Evolutionary conservation across 352 stramenopile species (phyloP).

Genomic region (Achlya hypogyna): DNA sequence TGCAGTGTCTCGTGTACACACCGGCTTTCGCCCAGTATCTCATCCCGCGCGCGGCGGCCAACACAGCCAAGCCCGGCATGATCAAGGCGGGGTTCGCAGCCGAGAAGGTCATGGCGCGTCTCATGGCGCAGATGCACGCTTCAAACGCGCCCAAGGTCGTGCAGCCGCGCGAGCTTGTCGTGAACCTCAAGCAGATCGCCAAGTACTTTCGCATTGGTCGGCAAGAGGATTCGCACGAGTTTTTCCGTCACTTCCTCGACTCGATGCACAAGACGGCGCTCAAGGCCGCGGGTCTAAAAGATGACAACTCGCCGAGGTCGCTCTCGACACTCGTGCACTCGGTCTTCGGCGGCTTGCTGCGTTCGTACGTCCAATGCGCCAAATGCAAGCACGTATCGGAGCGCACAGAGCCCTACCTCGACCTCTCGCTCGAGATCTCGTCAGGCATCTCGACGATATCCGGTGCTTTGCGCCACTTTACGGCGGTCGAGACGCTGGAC

Average conservation of each 20-base stretch:
- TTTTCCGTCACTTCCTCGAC: slow-evolving; percentile 83
- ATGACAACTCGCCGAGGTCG: slow-evolving; percentile 42
- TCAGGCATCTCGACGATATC: slow-evolving; percentile 64
- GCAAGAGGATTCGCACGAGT: slow-evolving; percentile 89
- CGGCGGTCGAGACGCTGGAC: slow-evolving; percentile 72
- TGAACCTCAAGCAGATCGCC: slow-evolving; percentile 77
- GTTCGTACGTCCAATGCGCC: slow-evolving; percentile 75
- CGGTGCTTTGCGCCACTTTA: slow-evolving; percentile 74
- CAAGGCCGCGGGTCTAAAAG: slow-evolving; percentile 60
- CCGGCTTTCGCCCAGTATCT: slow-evolving; percentile 81
- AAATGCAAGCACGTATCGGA: slow-evolving; percentile 77
- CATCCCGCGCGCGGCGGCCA: slow-evolving; percentile 47
- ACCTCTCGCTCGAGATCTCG: slow-evolving; percentile 83
- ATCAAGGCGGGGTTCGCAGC: slow-evolving; percentile 39
- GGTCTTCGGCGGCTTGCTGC: slow-evolving; percentile 77
- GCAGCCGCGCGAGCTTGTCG: slow-evolving; percentile 71
- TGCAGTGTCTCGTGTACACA: slow-evolving; percentile 85
- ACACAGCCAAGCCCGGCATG: slow-evolving; percentile 25
- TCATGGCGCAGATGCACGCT: slow-evolving; percentile 55
- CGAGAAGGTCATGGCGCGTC: slow-evolving; percentile 49
- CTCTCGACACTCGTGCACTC: slow-evolving; percentile 74
- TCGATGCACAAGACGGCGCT: slow-evolving; percentile 74
- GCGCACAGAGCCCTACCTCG: slow-evolving; percentile 77
- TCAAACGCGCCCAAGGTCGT: slow-evolving; percentile 31
- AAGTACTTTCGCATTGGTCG: slow-evolving; percentile 81